phyloP scores from a whole-genome alignment of 75 land plant genomes.

The Chamaecyparis obtusa region DNA sequence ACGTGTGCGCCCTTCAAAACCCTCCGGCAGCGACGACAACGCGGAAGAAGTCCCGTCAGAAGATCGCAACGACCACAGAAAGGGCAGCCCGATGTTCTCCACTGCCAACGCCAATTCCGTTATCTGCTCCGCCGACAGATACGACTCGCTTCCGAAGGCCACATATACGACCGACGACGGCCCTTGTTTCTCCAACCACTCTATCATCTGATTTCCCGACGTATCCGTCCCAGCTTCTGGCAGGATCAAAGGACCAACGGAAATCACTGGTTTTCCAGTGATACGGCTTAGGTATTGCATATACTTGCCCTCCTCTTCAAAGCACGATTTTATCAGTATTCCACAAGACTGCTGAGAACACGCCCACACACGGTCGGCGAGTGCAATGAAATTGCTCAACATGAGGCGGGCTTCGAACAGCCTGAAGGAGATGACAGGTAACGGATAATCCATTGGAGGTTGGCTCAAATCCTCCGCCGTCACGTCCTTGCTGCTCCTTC shows the following conservation, averaged over 20 bases:
- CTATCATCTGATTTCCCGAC: neutral
- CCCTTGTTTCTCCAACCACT: constrained; percentile 23
- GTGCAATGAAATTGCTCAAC: neutral
- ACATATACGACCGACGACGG: constrained; percentile 28
- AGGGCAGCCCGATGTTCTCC: constrained; percentile 19
- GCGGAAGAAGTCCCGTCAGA: neutral
- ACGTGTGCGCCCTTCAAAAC: constrained; percentile 33
- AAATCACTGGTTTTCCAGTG: neutral
- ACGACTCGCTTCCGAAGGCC: constrained; percentile 19
- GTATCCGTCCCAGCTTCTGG: neutral
- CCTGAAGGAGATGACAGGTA: neutral
- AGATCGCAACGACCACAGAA: constrained; percentile 20
- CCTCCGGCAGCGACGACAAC: constrained; percentile 14
- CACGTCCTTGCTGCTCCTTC: neutral
- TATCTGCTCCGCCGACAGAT: constrained; percentile 14
- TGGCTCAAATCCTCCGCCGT: neutral
- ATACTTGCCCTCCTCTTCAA: neutral
- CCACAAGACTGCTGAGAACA: neutral
- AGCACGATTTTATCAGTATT: neutral
- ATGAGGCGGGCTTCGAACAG: neutral
- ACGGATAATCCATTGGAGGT: neutral
- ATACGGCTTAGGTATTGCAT: neutral
- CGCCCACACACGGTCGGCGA: neutral
- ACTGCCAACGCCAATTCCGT: constrained; percentile 23
- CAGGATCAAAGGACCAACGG: neutral